Evolutionary conservation across 2,329 filamentous ascomycete genomes (phyloP).

Genomic region (Neophaeococcomyces mojaviensis): DNA sequence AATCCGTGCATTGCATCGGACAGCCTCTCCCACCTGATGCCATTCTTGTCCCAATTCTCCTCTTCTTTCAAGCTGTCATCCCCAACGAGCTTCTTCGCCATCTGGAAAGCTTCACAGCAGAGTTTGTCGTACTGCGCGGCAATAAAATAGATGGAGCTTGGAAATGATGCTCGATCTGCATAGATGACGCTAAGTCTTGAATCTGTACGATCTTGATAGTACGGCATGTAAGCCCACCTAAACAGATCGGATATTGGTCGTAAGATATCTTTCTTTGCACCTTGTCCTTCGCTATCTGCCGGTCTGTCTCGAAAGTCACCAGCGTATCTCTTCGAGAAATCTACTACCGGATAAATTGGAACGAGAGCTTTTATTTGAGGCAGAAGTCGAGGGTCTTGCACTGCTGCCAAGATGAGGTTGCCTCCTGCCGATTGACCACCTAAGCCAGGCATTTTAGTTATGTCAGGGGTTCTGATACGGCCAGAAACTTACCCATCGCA

Average conservation of each 20-base stretch:
- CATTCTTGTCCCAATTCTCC: conserved; percentile 17
- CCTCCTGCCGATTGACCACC: conserved; percentile 39
- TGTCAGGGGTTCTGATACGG: conserved; percentile 5
- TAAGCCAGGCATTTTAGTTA: conserved; percentile 24
- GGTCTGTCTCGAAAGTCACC: conserved; percentile 24
- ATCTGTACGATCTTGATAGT: conserved; percentile 30
- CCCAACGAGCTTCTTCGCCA: conserved; percentile 26
- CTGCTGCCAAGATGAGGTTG: conserved; percentile 39
- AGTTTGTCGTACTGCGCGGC: conserved; percentile 42
- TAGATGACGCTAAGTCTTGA: conserved; percentile 38
- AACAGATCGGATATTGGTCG: conserved; percentile 26
- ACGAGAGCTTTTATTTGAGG: conserved; percentile 32
- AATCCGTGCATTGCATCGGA: conserved; percentile 15
- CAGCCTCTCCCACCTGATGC: conserved; percentile 15
- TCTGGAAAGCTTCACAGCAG: conserved; percentile 32
- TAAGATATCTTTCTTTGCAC: conserved; percentile 22
- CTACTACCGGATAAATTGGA: conserved; percentile 40
- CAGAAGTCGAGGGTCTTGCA: conserved; percentile 34
- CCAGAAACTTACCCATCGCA: conserved; percentile 33
- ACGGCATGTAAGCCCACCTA: conserved; percentile 37
- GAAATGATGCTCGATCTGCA: conserved; percentile 30
- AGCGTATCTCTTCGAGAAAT: conserved; percentile 30
- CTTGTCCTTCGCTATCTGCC: background rate
- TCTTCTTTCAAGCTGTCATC: conserved; percentile 18
- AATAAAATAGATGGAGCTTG: conserved; percentile 38